Evolutionary conservation across 2,329 filamentous ascomycete species (phyloP).

Genomic region (Paracorniculantispora psalliotae): DNA sequence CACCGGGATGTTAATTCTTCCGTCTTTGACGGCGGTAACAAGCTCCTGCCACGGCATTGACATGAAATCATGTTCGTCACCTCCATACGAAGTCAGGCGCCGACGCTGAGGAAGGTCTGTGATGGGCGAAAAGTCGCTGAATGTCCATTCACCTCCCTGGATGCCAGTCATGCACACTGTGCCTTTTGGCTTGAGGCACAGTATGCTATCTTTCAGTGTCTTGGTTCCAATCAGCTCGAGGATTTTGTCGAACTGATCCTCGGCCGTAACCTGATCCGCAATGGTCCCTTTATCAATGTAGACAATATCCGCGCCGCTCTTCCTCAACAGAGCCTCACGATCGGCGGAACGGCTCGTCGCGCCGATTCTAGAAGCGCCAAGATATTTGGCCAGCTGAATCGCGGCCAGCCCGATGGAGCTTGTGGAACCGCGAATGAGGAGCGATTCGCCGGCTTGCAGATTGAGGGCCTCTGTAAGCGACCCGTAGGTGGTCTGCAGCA

Average conservation of each 20-base stretch:
- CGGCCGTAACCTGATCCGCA: neutral
- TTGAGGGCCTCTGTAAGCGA: neutral
- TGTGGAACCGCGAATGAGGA: slow-evolving; percentile 1
- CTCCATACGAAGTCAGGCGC: neutral
- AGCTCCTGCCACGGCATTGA: neutral
- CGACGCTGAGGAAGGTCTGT: neutral
- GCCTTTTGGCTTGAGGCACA: slow-evolving; percentile 2
- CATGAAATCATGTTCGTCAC: neutral
- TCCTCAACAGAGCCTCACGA: neutral
- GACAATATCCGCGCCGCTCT: neutral
- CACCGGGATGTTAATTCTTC: neutral
- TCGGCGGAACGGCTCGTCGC: neutral
- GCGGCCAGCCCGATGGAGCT: slow-evolving; percentile 2
- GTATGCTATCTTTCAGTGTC: neutral
- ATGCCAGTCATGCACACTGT: slow-evolving; percentile 7
- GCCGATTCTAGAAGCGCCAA: neutral
- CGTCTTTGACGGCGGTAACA: neutral
- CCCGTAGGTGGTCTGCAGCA: slow-evolving; percentile 5
- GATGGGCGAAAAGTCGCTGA: neutral
- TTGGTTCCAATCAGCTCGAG: slow-evolving; percentile 2
- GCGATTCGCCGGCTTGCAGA: neutral
- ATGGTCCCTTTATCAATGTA: neutral
- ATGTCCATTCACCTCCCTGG: slow-evolving; percentile 1
- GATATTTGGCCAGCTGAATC: neutral
- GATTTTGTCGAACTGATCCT: neutral